Evolutionary conservation across 768 basidiomycete genomes (phyloP), one percentile per base, ranked within the genome.

Genomic region (Hygrophoropsis aurantiaca): DNA sequence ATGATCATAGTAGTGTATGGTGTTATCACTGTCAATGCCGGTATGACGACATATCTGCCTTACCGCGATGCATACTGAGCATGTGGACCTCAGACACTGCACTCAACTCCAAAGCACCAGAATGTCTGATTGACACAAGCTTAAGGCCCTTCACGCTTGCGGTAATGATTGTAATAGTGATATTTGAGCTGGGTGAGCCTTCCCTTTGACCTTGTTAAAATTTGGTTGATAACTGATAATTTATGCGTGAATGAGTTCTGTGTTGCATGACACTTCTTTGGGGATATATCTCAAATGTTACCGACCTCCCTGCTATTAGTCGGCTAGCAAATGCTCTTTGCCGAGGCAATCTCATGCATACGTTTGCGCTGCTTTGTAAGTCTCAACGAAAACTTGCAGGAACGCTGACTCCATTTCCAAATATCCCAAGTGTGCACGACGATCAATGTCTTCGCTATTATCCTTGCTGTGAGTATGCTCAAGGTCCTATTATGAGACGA

Each of bases 331-430:
- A 20, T 13, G 36, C 43, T 16, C 24, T 53, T 37, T 21, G 33
- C 23, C 38, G 38, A 25, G 51, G 51, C 25, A 53, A 45, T 35
- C n/a, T 53, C 19, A 5, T 53, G 32, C 49, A 53, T 45, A 42
- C 48, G 11, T 15, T 53, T 3, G 38, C 51, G 11, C 36, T 53
- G 20, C 26, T 53, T 11, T 32, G 51, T 53, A 20, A 16, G 42
- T 37, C 8, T 3, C 21, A 13, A 15, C 40, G 11, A 16, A 42
- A 36, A 6, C 16, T 42, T 36, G n/a, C 10, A 21, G 24, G 24
- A 19, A 6, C 6, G 19, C 11, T 40, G 13, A 20, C 24, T 11
- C 15, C 36, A 20, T 5, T 11, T 8, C 37, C 36, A 10, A 35
- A 30, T 33, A 33, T 36, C 21, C 5, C 21, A 13, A 53, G 51